Conservation (phyloP, 2,329 filamentous ascomycete species). For the Aspergillus costaricaensis region DNA sequence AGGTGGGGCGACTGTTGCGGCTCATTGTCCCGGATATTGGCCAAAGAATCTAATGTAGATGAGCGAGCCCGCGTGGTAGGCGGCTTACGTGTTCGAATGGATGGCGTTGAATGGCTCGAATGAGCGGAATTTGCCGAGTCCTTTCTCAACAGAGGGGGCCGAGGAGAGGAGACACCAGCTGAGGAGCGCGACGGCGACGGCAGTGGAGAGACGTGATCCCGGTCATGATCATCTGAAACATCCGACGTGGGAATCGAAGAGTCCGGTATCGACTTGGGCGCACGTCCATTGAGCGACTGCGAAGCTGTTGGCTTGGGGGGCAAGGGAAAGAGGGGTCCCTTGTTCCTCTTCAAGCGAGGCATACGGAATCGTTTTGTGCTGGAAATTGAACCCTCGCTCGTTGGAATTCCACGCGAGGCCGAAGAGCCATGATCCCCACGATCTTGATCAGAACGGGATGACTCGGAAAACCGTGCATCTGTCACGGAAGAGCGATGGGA, state of each 20-base stretch:
- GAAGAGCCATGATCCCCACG: conserved; percentile 66
- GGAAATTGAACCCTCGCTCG: conserved; percentile 62
- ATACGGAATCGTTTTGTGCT: conserved; percentile 79
- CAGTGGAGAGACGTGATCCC: conserved; percentile 40
- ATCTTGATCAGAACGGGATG: conserved; percentile 85
- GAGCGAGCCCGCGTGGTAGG: conserved; percentile 68
- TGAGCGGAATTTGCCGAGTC: conserved; percentile 66
- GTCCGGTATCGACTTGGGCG: conserved; percentile 23
- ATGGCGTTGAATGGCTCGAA: conserved; percentile 62
- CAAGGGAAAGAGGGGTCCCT: conserved; percentile 81
- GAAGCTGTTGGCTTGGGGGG: conserved; percentile 64
- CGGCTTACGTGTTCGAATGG: conserved; percentile 57
- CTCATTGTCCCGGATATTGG: conserved; percentile 70
- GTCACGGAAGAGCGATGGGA: conserved; percentile 63
- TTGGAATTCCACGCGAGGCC: conserved; percentile 61
- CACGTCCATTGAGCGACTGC: conserved; percentile 17
- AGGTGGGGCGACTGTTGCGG: conserved; percentile 66
- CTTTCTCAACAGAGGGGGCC: conserved; percentile 56
- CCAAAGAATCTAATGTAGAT: conserved; percentile 83
- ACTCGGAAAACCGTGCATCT: conserved; percentile 73
- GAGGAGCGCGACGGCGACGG: conserved; percentile 56
- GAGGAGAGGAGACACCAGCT: conserved; percentile 51
- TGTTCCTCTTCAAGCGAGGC: conserved; percentile 72
- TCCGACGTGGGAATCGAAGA: conserved; percentile 27
- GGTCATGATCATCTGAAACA: conserved; percentile 30